Evolutionary conservation across 176 grass and related monocot species (phyloP).

Genomic region (Saccharum officinarum): DNA sequence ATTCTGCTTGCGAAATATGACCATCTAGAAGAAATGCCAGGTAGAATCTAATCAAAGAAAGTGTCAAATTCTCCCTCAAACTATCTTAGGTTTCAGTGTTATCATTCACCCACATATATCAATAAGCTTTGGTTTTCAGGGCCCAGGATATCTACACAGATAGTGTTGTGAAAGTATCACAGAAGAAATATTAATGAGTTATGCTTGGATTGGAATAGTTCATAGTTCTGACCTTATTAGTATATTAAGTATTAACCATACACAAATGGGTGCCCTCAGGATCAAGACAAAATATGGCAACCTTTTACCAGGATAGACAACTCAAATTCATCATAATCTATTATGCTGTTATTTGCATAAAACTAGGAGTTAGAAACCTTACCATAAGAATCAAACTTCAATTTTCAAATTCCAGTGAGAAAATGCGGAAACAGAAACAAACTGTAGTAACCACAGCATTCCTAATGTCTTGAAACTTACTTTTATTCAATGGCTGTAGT

Average conservation of each 20-base stretch:
- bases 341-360: slow-evolving; percentile 10
- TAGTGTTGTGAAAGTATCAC: not conserved
- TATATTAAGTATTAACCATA: not conserved
- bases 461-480: slow-evolving; percentile 17
- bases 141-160: not conserved
- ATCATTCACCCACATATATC: not conserved
- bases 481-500: slow-evolving; percentile 25
- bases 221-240: not conserved
- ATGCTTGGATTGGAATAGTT: not conserved
- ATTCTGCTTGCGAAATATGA: slow-evolving; percentile 5
- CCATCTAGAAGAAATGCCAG: not conserved
- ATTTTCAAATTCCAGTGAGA: not conserved
- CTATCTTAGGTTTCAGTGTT: slow-evolving; percentile 11
- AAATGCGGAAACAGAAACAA: slow-evolving; percentile 7
- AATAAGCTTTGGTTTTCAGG: not conserved
- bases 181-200: slow-evolving; percentile 11
- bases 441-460: not conserved
- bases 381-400: not conserved
- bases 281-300: not conserved
- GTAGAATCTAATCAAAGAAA: not conserved
- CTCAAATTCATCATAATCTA: not conserved
- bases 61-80: not conserved
- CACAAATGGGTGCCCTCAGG: not conserved
- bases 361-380: not conserved
- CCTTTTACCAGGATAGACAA: slow-evolving; percentile 13